Conservation (phyloP, 768 basidiomycete genomes). For the Russula abietina region DNA sequence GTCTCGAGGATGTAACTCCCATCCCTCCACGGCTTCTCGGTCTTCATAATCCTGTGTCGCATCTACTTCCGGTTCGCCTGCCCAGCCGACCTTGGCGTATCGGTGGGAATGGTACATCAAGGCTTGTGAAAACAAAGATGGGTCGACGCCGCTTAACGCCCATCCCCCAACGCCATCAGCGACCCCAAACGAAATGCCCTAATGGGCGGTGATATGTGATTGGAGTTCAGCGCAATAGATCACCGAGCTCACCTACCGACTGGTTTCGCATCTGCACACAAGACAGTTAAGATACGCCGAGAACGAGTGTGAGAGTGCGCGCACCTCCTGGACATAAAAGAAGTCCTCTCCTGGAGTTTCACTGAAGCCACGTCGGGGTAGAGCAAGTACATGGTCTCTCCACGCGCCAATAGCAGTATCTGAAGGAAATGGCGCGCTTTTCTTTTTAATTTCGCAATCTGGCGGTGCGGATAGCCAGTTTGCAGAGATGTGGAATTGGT, state of each 20-base stretch:
- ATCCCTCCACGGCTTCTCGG: conserved; percentile 57
- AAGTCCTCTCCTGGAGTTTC: conserved; percentile 53
- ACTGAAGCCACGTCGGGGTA: conserved; percentile 37
- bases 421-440: conserved; percentile 48
- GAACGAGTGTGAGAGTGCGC: conserved; percentile 27
- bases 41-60: conserved; percentile 68
- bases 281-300: conserved; percentile 1
- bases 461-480: conserved; percentile 75
- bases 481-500: conserved; percentile 67
- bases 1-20: conserved; percentile 60
- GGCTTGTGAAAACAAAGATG: conserved; percentile 84
- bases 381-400: conserved; percentile 57
- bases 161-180: conserved; percentile 95
- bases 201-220: conserved; percentile 12
- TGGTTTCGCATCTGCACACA: conserved; percentile 60
- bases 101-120: conserved; percentile 83
- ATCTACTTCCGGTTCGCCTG: conserved; percentile 78
- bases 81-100: conserved; percentile 68
- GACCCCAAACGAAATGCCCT: conserved; percentile 78
- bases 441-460: conserved; percentile 30
- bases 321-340: conserved; percentile 63
- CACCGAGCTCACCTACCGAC: conserved; percentile 53
- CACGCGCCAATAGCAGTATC: conserved; percentile 58
- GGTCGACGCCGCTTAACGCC: conserved; percentile 78
- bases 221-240: conserved; percentile 7